phyloP scores from a whole-genome alignment of 129 eudicot genomes.

The Dittrichia graveolens region DNA sequence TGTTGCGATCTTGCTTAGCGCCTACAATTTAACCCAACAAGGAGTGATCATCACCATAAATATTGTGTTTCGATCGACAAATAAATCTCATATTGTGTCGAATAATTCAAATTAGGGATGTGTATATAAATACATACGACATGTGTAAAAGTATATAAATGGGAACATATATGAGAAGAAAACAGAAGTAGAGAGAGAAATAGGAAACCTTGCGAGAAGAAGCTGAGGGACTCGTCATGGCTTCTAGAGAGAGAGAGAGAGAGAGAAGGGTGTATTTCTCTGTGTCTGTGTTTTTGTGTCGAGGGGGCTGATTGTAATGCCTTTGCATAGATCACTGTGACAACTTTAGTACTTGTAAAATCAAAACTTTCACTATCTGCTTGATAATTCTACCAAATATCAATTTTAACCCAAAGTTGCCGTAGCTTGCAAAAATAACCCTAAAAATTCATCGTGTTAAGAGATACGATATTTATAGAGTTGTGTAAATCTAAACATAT shows the following conservation, averaged over 20 bases:
- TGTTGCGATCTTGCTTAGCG: slow-evolving; percentile 77
- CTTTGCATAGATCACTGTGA: slow-evolving; percentile 1
- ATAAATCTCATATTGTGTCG: neutral
- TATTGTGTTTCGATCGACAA: neutral
- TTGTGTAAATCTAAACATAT: too few species aligned
- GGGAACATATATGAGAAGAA: neutral
- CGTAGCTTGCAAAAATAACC: too few species aligned
- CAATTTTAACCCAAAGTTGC: neutral
- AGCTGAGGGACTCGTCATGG: slow-evolving; percentile 70
- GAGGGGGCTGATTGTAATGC: slow-evolving; percentile 19
- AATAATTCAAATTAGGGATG: slow-evolving; percentile 34
- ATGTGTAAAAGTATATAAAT: neutral
- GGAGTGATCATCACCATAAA: neutral
- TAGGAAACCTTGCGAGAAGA: slow-evolving; percentile 64
- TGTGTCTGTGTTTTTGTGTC: slow-evolving; percentile 26
- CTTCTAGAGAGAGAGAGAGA: slow-evolving; percentile 33
- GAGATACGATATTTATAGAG: too few species aligned
- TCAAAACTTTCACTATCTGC: neutral
- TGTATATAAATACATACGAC: neutral
- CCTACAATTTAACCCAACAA: slow-evolving; percentile 31
- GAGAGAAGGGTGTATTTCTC: neutral
- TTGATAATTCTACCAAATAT: neutral
- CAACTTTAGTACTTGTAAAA: slow-evolving; percentile 5
- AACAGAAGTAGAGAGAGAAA: neutral
- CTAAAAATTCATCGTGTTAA: too few species aligned